Evolutionary conservation across 2,329 filamentous ascomycete species (phyloP), one percentile per base, ranked within the genome.

Genomic region (Onygenales sp.): DNA sequence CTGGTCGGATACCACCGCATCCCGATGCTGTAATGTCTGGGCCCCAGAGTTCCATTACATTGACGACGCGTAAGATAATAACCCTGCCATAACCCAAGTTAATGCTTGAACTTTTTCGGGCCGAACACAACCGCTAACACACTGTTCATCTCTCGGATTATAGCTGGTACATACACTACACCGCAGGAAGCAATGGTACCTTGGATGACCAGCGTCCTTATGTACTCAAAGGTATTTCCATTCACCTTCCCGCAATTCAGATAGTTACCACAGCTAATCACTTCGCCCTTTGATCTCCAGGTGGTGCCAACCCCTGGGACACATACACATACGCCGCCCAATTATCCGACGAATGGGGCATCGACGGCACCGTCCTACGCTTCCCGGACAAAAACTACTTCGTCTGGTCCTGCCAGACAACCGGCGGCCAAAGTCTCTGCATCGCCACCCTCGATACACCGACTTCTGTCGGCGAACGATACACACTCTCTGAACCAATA

Each of bases 91-190:
- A 21, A 2, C 17, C 36, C 13, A 39, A n/a, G 7, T 39, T 39
- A 39, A 5, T 10, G 36, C 3, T 39, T 39, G 21, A 27, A 27
- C 5, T 27, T 17, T 2, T 17, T 17, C 17, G 17, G 17, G 17
- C 17, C 17, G 17, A 17, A 17, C 21, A 3, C 21, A 39, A n/a
- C 5, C 1, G 36, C 6, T 39, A 9, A 39, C 36, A 10, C 36
- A 39, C 13, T 39, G 2, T 39, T 39, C 36, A 27, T 27, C 3
- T 27, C 21, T 5, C 21, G 21, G 21, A 27, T 27, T 27, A 7
- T 7, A 59, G 61, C 36, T 76, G 79, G 78, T 81, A 78, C 54
- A 72, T 82, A 41, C 82, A 82, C 65, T 82, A 81, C 61, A 78
- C 78, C 0, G 76, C 78, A 1, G 78, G 78, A 0, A 69, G 68